A percentile compares a stretch with the other conserved stretches of the same genome.
phyloP scores from a whole-genome alignment of 2,329 filamentous ascomycete genomes.

The Mycosphaerella sp. region DNA sequence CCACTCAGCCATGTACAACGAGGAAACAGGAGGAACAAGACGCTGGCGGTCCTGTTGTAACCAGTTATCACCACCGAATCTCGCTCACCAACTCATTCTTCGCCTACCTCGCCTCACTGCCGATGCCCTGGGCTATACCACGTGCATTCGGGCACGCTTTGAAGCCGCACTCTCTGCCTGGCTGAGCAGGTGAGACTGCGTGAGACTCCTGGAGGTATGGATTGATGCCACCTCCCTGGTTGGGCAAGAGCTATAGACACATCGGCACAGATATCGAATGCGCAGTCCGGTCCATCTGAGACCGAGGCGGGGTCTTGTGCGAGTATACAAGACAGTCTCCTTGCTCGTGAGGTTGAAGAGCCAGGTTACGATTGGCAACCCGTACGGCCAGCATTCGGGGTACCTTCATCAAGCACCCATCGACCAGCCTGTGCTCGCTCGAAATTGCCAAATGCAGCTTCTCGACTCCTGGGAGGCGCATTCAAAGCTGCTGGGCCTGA shows the following conservation, averaged over 20 bases:
- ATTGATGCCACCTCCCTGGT: not conserved
- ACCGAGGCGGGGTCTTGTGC: conserved; percentile 23
- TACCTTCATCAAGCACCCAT: conserved; percentile 21
- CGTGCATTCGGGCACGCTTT: too few species aligned
- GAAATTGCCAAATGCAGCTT: conserved; percentile 23
- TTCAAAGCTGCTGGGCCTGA: conserved; percentile 20
- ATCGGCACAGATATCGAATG: conserved; percentile 17
- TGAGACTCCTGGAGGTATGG: too few species aligned
- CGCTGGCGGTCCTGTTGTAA: not conserved
- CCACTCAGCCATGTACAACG: too few species aligned
- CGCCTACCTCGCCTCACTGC: not conserved
- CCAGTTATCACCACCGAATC: not conserved
- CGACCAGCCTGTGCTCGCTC: conserved; percentile 22
- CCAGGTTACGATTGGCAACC: conserved; percentile 22
- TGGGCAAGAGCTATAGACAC: not conserved
- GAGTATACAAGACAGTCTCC: conserved; percentile 20
- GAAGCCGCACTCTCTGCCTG: not conserved
- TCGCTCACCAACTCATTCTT: not conserved
- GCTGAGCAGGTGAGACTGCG: not conserved
- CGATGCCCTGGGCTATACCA: too few species aligned
- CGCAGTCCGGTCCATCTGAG: conserved; percentile 20
- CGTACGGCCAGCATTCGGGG: conserved; percentile 19
- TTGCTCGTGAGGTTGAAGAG: conserved; percentile 22
- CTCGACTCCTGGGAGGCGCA: conserved; percentile 17
- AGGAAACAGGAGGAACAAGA: too few species aligned